Percentiles rank a stretch among this genome's conserved stretches.
phyloP scores from a whole-genome alignment of 2,329 filamentous ascomycete species.

The Ophiostoma triangulosporum region DNA sequence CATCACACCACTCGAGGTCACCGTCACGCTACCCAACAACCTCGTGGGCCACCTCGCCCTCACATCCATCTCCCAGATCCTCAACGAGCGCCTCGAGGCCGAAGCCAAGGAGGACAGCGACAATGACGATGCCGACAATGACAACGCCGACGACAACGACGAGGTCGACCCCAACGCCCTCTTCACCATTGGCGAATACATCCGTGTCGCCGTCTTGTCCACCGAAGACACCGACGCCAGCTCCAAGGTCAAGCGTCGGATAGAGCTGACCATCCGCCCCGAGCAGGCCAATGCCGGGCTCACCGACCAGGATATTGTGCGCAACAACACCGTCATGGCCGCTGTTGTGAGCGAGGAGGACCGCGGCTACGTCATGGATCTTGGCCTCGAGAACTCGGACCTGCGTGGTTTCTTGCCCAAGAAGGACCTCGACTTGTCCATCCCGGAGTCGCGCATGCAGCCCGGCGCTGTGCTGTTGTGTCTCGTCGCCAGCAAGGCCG shows the following conservation, averaged over 20 bases:
- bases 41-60: conserved; percentile 79
- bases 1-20: conserved; percentile 67
- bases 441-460: conserved; percentile 52
- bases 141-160: conserved; percentile 19
- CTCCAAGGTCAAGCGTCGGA: conserved; percentile 60
- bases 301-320: conserved; percentile 55
- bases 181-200: conserved; percentile 74
- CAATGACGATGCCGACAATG: conserved; percentile 22
- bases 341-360: conserved; percentile 88
- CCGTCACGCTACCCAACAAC: conserved; percentile 82
- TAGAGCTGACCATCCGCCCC: conserved; percentile 78
- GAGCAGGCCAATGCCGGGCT: conserved; percentile 65
- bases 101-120: conserved; percentile 33
- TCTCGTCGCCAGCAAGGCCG: conserved; percentile 58
- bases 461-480: conserved; percentile 79
- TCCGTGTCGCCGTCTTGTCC: conserved; percentile 71
- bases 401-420: conserved; percentile 74
- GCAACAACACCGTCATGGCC: conserved; percentile 71
- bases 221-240: conserved; percentile 49
- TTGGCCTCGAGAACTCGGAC: conserved; percentile 56
- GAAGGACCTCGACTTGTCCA: conserved; percentile 58
- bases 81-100: conserved; percentile 59
- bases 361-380: conserved; percentile 85
- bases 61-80: conserved; percentile 72
- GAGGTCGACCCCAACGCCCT: conserved; percentile 61